Evolutionary conservation across 2,329 filamentous ascomycete genomes (phyloP).

Genomic region (Cladophialophora exuberans): DNA sequence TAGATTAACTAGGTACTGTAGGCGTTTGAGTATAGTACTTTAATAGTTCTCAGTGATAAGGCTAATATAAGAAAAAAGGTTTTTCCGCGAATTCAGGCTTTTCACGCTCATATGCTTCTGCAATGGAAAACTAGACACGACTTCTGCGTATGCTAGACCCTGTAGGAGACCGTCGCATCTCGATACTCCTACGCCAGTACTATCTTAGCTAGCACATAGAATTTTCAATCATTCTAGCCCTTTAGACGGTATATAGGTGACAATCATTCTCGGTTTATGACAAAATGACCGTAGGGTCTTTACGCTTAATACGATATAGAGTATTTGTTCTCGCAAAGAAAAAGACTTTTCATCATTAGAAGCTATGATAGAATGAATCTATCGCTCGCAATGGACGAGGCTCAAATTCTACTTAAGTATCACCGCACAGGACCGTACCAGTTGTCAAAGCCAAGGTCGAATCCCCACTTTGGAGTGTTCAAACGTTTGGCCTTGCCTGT

Average conservation of each 20-base stretch:
- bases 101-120: too few species aligned
- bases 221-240: not conserved
- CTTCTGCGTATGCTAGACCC: too few species aligned
- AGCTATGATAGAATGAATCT: not conserved
- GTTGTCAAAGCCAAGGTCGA: conserved; percentile 38
- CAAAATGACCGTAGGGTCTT: not conserved
- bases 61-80: too few species aligned
- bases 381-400: not conserved
- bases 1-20: not conserved
- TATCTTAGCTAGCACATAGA: too few species aligned
- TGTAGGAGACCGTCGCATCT: too few species aligned
- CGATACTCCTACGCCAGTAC: too few species aligned
- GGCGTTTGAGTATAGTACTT: not conserved
- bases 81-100: too few species aligned
- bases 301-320: not conserved
- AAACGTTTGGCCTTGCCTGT: conserved; percentile 40
- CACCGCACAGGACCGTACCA: conserved; percentile 30
- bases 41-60: not conserved
- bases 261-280: not conserved
- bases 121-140: too few species aligned
- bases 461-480: conserved; percentile 41
- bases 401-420: not conserved
- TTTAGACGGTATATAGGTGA: not conserved
- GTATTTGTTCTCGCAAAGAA: not conserved
- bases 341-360: not conserved